Evolutionary conservation across 2,329 filamentous ascomycete genomes (phyloP), one percentile per base, ranked within the genome.

Genomic region (Aureobasidium sp.): DNA sequence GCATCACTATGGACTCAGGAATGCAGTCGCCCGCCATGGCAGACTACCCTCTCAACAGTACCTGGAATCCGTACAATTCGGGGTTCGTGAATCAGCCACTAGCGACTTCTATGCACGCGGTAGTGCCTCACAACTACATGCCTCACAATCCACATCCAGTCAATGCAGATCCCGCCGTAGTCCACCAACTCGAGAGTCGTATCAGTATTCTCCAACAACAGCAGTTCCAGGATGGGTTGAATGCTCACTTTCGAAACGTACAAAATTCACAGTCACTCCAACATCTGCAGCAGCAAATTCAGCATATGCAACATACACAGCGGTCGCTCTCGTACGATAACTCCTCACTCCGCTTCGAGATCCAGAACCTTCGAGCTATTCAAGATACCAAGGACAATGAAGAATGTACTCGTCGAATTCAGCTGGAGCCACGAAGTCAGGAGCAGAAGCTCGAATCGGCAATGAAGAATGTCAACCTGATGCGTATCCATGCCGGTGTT

Each of bases 391-490:
- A 20, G 10, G 17, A 57, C 10, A 55, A 55, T 5, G 37, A 41
- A 9, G 51, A 55, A 2, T 17, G 12, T 5, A 43, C 37, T 6
- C 17, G 51, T 26, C 20, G 24, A 5, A 43, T 46, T 5, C 17
- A 36, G 10, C 15, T 44, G 13, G 41, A 34, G 29, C 39, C 53
- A 1, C 27, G 53, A 3, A 59, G 32, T 8, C 44, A 29, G 2
- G 20, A 48, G 15, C 27, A 59, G 43, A 59, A 59, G 20, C 41
- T 59, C 7, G 24, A 48, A 34, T 59, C 55, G 13, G 55, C 55
- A 2, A 37, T 48, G 41, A 15, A 34, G 15, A 59, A 48, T 12
- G 29, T 29, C 10, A 59, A 43, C 3, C 5, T 59, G 20, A 37
- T 26, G 7, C 43, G 55, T 20, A 59, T 59, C 17, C 32, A 36